Conservation (phyloP, 106 monocot species). For the Cymbidium sinense region DNA sequence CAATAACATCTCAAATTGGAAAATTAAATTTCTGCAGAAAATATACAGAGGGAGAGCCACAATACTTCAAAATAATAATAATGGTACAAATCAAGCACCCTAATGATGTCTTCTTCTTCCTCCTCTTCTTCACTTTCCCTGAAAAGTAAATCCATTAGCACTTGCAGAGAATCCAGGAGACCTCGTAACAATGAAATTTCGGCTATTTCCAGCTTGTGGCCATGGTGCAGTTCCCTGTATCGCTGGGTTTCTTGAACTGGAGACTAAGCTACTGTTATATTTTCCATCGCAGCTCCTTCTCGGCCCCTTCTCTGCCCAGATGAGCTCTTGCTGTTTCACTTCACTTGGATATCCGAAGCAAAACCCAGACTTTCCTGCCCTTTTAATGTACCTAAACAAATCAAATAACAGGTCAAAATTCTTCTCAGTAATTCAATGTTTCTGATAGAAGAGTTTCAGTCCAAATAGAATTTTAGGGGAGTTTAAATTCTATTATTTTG, state of each 20-base stretch:
- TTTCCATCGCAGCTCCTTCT: constrained; percentile 23
- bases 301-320: constrained; percentile 65
- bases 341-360: constrained; percentile 22
- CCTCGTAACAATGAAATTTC: background rate
- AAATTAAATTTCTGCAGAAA: too few relatives aligned
- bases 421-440: too few relatives aligned
- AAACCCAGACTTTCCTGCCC: constrained; percentile 31
- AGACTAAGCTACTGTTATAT: background rate
- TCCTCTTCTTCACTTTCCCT: background rate
- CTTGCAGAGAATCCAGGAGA: background rate
- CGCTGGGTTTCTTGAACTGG: constrained; percentile 9
- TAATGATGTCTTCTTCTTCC: too few relatives aligned
- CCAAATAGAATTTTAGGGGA: too few relatives aligned
- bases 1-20: too few relatives aligned
- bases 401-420: too few relatives aligned
- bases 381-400: constrained; percentile 34
- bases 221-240: background rate
- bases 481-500: too few relatives aligned
- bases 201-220: background rate
- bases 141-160: background rate
- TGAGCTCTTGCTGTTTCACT: constrained; percentile 41
- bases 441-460: too few relatives aligned
- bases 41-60: too few relatives aligned
- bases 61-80: too few relatives aligned
- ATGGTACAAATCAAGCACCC: too few relatives aligned